Percentiles rank a stretch among this genome's conserved stretches.
Conservation (phyloP, 2,329 filamentous ascomycete genomes). For the Xylaria sp. region DNA sequence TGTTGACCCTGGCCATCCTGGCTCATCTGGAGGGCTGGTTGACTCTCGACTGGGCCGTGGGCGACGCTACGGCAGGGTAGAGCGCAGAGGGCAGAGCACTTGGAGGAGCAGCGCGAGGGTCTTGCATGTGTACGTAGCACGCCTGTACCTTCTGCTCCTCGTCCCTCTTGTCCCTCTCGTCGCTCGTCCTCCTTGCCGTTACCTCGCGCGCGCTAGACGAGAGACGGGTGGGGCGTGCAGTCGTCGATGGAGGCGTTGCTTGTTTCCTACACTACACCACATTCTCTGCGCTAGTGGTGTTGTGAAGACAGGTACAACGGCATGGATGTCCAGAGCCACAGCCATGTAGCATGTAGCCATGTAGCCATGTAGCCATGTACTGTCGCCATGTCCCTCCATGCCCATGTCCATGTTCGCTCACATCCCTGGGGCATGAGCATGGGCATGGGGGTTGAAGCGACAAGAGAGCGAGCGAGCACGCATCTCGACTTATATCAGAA, state of each 20-base stretch:
- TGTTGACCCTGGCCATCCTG: constrained; percentile 36
- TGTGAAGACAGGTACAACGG: constrained; percentile 34
- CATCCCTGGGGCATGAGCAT: constrained; percentile 19
- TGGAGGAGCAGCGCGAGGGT: constrained; percentile 36
- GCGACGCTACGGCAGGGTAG: constrained; percentile 7
- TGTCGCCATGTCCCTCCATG: constrained; percentile 22
- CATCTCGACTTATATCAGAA: constrained; percentile 50
- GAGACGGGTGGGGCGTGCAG: constrained; percentile 34
- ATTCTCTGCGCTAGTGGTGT: constrained; percentile 34
- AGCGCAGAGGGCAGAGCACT: no score
- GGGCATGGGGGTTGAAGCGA: constrained; percentile 36
- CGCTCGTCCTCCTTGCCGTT: constrained; percentile 27
- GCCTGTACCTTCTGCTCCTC: constrained; percentile 4
- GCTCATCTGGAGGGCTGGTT: constrained; percentile 24
- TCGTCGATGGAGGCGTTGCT: constrained; percentile 35
- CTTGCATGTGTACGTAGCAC: constrained; percentile 43
- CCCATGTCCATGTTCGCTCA: constrained; percentile 18
- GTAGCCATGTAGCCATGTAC: background rate
- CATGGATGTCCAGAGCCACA: constrained; percentile 20
- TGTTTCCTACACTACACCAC: constrained; percentile 25
- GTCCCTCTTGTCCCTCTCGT: constrained; percentile 15
- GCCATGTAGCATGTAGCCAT: background rate
- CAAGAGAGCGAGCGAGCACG: constrained; percentile 38
- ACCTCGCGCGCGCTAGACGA: constrained; percentile 35
- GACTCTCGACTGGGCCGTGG: constrained; percentile 14